These are phyloP conservation scores for Fusarium acutatum DNA, from an alignment of 2,329 filamentous ascomycete genomes.

Conservation along the genomic window DNA sequence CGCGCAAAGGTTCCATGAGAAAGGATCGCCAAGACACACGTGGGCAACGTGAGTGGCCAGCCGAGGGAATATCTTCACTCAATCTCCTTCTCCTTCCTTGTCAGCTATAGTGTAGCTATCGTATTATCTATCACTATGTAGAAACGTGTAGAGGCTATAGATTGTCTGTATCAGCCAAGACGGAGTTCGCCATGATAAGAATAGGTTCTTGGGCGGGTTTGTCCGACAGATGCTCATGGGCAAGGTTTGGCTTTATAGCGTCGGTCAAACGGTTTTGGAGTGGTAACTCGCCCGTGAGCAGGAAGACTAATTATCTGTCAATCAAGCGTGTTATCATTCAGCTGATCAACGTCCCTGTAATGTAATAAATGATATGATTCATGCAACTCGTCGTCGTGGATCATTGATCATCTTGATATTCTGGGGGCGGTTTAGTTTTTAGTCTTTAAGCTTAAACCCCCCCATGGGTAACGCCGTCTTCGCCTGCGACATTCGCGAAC, in stretches of 20 bases:
- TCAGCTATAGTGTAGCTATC: not conserved
- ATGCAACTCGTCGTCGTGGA: not conserved
- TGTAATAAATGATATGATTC: not conserved
- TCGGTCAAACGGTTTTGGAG: slow-evolving; percentile 1
- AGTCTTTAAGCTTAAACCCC: slow-evolving; percentile 27
- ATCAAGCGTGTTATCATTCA: not conserved
- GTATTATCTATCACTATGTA: not conserved
- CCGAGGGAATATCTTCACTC: not conserved
- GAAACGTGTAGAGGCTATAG: not conserved
- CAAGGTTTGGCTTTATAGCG: slow-evolving; percentile 25
- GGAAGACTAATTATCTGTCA: not conserved
- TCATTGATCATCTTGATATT: not conserved
- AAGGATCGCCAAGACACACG: slow-evolving; percentile 41
- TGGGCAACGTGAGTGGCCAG: slow-evolving; percentile 39
- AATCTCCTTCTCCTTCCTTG: not conserved
- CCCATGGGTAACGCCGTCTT: slow-evolving; percentile 1
- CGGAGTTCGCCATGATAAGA: not conserved
- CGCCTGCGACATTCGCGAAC: not conserved
- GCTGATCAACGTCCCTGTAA: not conserved
- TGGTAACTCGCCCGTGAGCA: not conserved
- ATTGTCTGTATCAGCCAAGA: not conserved
- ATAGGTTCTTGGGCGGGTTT: not conserved
- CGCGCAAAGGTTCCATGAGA: slow-evolving; percentile 21
- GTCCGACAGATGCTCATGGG: slow-evolving; percentile 19
- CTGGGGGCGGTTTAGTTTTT: slow-evolving; percentile 2